Base-by-base conservation (phyloP, 1,139 yeast species). In the Diutina ranongensis region DNA sequence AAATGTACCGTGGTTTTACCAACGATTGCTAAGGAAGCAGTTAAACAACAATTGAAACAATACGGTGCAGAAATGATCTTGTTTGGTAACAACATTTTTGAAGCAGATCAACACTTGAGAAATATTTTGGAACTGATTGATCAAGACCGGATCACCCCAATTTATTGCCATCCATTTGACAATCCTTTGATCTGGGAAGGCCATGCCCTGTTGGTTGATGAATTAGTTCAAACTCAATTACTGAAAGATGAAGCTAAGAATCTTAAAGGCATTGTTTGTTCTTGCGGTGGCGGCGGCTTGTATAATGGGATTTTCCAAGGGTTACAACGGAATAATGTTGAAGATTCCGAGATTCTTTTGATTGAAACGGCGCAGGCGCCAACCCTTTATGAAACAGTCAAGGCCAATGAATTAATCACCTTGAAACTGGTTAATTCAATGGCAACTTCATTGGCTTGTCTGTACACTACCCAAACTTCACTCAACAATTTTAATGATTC, bases 271-370 rank as follows among this genome's bases (percentile, higher is more conserved):
- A 55, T 68, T 5, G 70, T 65, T 4, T 67, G 72, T 50, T 65
- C 71, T 21, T 65, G 67, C 15, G 74, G 74, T 16, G 74, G 74
- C 1, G 72, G 72, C 1, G 72, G 72, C 1, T 56, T 68, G 25
- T 67, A 67, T 54, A 66, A 65, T 49, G 74, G 73, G 4, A 52
- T 68, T 4, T 55, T 58, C 45, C 52, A 55, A 22, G 74, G 72
- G 2, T 53, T 67, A 34, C 45, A 56, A 32, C 50, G 54, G 36
- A 55, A 60, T 44, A 48, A 47, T 13, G 28, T 38, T 13, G 47
- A 53, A 3, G 45, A 54, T 25, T 50, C 53, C 12, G 49, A 53
- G 13, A 55, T 61, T 2, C 49, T 68, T 34, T 59, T 65, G 28
- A 54, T 67, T n/a, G 73, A 68, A 48, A 65, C 73, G 4, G 49